phyloP scores from a whole-genome alignment of 73 alveolate genomes.

The Paramecium bursaria region DNA sequence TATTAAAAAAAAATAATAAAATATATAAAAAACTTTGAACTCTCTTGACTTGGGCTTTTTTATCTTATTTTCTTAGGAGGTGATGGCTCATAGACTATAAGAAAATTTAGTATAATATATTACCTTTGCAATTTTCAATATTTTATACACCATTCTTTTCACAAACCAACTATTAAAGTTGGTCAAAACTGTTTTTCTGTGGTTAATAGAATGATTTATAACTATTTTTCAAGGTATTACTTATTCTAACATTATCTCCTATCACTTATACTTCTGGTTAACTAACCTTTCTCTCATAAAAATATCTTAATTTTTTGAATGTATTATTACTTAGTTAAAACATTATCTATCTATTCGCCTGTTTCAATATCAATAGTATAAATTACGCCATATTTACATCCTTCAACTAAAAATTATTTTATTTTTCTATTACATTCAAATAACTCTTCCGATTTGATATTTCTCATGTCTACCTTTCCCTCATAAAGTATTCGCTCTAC shows the following conservation, averaged over 20 bases:
- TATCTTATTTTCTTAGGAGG: neutral
- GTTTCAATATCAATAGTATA: neutral
- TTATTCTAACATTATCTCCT: neutral
- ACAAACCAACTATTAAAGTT: no score
- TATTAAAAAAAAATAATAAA: constrained; percentile 18
- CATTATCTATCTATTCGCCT: neutral
- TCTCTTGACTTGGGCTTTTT: constrained; percentile 42
- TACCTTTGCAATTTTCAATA: constrained; percentile 6
- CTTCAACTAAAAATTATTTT: neutral
- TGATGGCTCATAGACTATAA: neutral
- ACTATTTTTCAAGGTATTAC: neutral
- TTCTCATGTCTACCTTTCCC: constrained; percentile 1
- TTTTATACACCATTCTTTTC: neutral
- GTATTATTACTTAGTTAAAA: constrained; percentile 6
- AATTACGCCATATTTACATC: constrained; percentile 59
- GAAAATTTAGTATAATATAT: no score
- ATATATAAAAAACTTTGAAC: constrained; percentile 30
- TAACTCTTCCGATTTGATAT: constrained; percentile 8
- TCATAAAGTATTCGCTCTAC: constrained; percentile 20
- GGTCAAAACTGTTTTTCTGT: no score
- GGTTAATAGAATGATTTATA: neutral
- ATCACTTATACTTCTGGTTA: constrained; percentile 23
- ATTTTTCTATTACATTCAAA: constrained; percentile 21
- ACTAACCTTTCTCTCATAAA: constrained; percentile 31
- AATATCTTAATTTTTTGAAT: neutral